Conservation (phyloP, 768 basidiomycete species). For the Xerocomellus amylosporus region DNA sequence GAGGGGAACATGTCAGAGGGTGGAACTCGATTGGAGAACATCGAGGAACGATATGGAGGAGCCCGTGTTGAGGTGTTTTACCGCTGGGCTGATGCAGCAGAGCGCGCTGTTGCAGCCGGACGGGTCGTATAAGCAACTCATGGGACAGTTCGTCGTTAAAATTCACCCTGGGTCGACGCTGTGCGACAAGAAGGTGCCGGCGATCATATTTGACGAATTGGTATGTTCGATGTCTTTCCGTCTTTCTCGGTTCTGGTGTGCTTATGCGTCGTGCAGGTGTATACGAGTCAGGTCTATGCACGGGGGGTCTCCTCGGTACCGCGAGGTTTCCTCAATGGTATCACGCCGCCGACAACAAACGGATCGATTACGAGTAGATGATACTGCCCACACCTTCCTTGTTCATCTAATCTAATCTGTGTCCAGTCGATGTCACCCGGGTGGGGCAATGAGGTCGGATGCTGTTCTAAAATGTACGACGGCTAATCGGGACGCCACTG, state of each 20-base stretch:
- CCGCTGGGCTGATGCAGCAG: conserved; percentile 77
- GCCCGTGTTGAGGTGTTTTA: conserved; percentile 66
- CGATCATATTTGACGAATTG: conserved; percentile 91
- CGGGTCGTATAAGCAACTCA: conserved; percentile 80
- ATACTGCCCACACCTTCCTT: not conserved
- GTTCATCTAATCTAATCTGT: conserved; percentile 13
- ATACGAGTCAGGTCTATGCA: conserved; percentile 84
- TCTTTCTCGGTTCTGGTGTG: not conserved
- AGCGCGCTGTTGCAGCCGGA: conserved; percentile 82
- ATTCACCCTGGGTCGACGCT: conserved; percentile 89
- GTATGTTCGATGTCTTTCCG: conserved; percentile 44
- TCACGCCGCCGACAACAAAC: conserved; percentile 15
- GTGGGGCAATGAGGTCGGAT: no score
- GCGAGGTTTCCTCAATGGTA: conserved; percentile 44
- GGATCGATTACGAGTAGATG: conserved; percentile 12
- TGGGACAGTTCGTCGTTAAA: conserved; percentile 78
- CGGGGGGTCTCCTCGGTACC: conserved; percentile 86
- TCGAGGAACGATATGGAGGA: conserved; percentile 66
- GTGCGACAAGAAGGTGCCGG: conserved; percentile 76
- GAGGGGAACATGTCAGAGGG: conserved; percentile 55
- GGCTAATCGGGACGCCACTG: no score
- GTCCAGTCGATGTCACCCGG: not conserved
- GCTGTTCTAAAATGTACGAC: no score
- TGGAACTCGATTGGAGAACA: conserved; percentile 56
- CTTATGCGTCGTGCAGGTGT: conserved; percentile 47